Evolutionary conservation across 768 basidiomycete genomes (phyloP).

Genomic region (Boletellus emodensis): DNA sequence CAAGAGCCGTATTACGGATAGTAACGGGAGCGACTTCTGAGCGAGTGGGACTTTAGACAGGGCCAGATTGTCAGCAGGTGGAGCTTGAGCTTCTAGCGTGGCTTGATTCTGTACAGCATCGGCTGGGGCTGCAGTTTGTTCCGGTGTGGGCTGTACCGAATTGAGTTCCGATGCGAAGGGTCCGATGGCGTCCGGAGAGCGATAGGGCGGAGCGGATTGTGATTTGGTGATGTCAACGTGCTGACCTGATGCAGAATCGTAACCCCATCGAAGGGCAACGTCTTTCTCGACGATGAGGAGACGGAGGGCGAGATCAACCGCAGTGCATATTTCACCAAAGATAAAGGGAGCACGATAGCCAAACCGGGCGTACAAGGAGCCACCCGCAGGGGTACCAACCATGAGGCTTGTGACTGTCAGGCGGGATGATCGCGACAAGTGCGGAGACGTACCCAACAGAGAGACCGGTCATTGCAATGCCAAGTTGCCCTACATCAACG

Average conservation of each 20-base stretch:
- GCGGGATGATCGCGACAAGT: not conserved
- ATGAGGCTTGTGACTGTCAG: conserved; percentile 36
- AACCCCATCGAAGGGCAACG: conserved; percentile 45
- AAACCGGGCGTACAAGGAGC: conserved; percentile 47
- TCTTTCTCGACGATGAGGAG: conserved; percentile 56
- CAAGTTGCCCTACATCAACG: conserved; percentile 46
- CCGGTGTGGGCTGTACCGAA: not conserved
- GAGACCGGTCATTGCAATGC: conserved; percentile 55
- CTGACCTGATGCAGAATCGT: conserved; percentile 35
- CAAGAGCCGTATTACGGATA: conserved; percentile 40
- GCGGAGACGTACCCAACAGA: conserved; percentile 44
- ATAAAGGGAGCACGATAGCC: conserved; percentile 62
- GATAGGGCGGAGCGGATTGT: conserved; percentile 4
- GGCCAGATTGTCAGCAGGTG: not conserved
- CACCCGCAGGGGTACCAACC: conserved; percentile 57
- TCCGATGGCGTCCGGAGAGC: not conserved
- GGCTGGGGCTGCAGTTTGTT: not conserved
- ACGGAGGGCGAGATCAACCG: conserved; percentile 50
- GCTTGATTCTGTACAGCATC: not conserved
- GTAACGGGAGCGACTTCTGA: conserved; percentile 34
- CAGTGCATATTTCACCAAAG: conserved; percentile 43
- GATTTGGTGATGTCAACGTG: conserved; percentile 2
- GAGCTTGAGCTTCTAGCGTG: not conserved
- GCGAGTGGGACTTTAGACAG: conserved; percentile 8
- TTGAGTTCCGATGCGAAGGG: not conserved